A percentile compares a stretch with the other conserved stretches of the same genome.
Conservation (phyloP, 106 monocot genomes). For the Platanthera zijinensis region DNA sequence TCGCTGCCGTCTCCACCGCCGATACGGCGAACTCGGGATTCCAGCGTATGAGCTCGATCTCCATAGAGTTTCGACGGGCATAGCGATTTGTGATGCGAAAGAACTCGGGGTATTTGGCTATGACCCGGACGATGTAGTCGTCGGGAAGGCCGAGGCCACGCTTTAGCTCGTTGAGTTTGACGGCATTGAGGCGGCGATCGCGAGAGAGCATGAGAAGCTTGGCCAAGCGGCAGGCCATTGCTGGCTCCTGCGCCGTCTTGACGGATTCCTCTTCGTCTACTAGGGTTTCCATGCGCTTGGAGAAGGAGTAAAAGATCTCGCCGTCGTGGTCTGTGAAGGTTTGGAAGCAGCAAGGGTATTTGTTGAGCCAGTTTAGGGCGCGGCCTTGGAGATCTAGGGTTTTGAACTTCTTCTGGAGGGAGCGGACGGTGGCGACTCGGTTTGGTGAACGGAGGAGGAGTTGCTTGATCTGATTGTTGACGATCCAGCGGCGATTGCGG, state of each 20-base stretch:
- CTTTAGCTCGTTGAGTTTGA: conserved; percentile 66
- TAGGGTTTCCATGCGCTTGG: conserved; percentile 71
- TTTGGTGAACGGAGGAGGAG: conserved; percentile 68
- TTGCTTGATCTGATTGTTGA: conserved; percentile 98
- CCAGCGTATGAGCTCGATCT: conserved; percentile 73
- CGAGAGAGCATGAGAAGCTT: conserved; percentile 76
- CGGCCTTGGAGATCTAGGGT: conserved; percentile 72
- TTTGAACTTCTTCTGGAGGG: conserved; percentile 82
- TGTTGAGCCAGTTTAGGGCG: conserved; percentile 85
- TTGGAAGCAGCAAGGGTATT: conserved; percentile 96
- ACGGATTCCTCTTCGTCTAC: conserved; percentile 55
- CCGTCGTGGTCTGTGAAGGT: conserved; percentile 20
- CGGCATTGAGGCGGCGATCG: conserved; percentile 46
- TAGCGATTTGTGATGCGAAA: conserved; percentile 49
- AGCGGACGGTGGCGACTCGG: conserved; percentile 48
- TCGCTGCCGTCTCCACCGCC: conserved; percentile 29
- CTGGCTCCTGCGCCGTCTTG: conserved; percentile 25
- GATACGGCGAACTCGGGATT: conserved; percentile 55
- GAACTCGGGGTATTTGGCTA: conserved; percentile 35
- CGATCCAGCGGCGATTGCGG: conserved; percentile 97
- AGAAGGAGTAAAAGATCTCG: conserved; percentile 48
- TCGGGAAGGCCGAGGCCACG: conserved; percentile 72
- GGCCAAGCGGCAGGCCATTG: conserved; percentile 44
- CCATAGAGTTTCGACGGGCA: conserved; percentile 54
- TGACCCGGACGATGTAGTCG: conserved; percentile 61